Percentiles rank a stretch among this genome's conserved stretches.
phyloP scores from a whole-genome alignment of 176 grass and related monocot species.

The Paspalum vaginatum region DNA sequence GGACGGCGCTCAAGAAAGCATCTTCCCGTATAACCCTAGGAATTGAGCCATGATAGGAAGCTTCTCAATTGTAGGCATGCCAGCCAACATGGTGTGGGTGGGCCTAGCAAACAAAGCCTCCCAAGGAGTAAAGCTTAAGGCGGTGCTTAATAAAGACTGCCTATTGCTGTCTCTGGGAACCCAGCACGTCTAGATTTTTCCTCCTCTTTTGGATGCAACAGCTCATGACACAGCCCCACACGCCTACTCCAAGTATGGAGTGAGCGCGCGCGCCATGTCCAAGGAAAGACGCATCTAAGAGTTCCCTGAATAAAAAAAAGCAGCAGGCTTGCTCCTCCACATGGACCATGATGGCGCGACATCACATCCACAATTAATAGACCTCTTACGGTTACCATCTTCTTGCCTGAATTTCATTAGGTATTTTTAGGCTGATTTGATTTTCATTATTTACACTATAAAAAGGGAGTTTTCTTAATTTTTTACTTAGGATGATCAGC shows the following conservation, averaged over 20 bases:
- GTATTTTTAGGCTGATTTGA: too few species aligned
- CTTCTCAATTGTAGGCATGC: background rate
- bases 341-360: background rate
- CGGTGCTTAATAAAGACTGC: slow-evolving; percentile 13
- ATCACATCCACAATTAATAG: background rate
- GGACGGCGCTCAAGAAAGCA: background rate
- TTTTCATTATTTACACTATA: too few species aligned
- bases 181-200: slow-evolving; percentile 21
- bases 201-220: background rate
- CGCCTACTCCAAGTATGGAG: background rate
- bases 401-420: background rate
- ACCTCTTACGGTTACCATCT: background rate
- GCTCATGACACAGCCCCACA: background rate
- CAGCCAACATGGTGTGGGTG: background rate
- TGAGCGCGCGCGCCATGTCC: background rate
- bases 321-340: background rate
- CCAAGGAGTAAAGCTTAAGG: background rate
- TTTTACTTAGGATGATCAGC: too few species aligned
- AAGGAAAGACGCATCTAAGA: background rate
- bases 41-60: background rate
- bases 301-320: slow-evolving; percentile 30
- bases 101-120: background rate
- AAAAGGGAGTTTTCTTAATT: too few species aligned
- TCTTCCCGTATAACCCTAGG: background rate
- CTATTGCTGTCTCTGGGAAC: slow-evolving; percentile 27